phyloP scores from a whole-genome alignment of 345 rosid genomes.

The Citrus reticulata region DNA sequence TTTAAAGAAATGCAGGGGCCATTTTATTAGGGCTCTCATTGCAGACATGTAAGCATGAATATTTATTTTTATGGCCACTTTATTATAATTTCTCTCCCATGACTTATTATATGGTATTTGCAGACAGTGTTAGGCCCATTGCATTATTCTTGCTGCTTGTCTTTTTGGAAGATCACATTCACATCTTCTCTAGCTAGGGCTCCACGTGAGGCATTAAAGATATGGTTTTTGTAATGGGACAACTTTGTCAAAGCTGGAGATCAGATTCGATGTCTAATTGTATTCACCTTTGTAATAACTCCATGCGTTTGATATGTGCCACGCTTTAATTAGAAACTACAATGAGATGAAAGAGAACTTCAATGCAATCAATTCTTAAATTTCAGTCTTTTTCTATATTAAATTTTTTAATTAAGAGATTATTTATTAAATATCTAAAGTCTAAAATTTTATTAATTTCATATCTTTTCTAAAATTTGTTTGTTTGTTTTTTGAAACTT shows the following conservation, averaged over 20 bases:
- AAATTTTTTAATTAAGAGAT: no score
- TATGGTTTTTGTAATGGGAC: constrained; percentile 16
- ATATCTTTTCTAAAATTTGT: no score
- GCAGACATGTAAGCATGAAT: constrained; percentile 11
- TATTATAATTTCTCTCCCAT: neutral
- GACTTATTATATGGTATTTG: neutral
- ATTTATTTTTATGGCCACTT: constrained; percentile 22
- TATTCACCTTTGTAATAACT: neutral
- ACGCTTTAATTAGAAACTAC: neutral
- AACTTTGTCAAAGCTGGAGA: constrained; percentile 15
- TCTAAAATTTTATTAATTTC: no score
- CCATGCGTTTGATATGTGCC: neutral
- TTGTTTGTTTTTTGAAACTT: no score
- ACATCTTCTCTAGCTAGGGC: constrained; percentile 7
- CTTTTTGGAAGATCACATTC: constrained; percentile 6
- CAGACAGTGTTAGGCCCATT: constrained; percentile 30
- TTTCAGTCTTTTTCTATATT: no score
- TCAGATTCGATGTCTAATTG: neutral
- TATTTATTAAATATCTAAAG: no score
- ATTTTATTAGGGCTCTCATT: constrained; percentile 1
- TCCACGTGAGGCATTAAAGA: constrained; percentile 14
- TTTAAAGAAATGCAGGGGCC: neutral
- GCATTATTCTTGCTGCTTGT: constrained; percentile 26
- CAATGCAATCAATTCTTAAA: no score
- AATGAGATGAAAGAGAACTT: no score